A percentile compares a stretch with the other conserved stretches of the same genome.
Evolutionary conservation across 2,329 filamentous ascomycete genomes (phyloP).

Genomic region (Acrodontium crateriforme): DNA sequence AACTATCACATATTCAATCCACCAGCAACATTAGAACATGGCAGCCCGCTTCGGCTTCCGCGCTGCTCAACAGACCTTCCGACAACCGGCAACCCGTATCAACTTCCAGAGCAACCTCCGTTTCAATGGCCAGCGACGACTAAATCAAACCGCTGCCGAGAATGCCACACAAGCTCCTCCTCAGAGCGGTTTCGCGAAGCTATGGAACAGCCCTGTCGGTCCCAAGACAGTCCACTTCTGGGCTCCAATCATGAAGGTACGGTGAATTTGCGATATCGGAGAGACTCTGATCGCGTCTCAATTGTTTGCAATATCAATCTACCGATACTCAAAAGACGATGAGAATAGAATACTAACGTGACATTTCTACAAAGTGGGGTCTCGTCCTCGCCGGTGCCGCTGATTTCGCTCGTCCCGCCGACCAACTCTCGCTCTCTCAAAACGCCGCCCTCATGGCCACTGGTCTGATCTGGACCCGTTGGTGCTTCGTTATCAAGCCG

Average conservation of each 20-base stretch:
- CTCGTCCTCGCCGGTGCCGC: conserved; percentile 84
- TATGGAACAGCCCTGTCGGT: conserved; percentile 41
- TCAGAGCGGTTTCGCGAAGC: conserved; percentile 48
- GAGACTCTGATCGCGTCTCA: background rate
- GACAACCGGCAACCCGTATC: conserved; percentile 38
- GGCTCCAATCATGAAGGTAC: conserved; percentile 85
- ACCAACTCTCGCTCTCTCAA: conserved; percentile 85
- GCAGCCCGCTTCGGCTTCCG: conserved; percentile 45
- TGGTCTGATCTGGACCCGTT: conserved; percentile 93
- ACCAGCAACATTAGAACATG: too few relatives aligned
- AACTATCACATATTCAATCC: conserved; percentile 1
- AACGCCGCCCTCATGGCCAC: conserved; percentile 83
- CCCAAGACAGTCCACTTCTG: conserved; percentile 90
- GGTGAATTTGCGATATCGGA: conserved; percentile 4
- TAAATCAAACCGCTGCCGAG: conserved; percentile 50
- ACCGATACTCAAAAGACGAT: background rate
- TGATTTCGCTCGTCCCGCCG: conserved; percentile 80
- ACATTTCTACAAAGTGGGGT: conserved; percentile 54
- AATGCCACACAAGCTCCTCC: conserved; percentile 13
- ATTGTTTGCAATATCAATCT: background rate
- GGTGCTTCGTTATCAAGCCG: conserved; percentile 95
- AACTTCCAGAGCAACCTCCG: conserved; percentile 12
- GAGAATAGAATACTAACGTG: background rate
- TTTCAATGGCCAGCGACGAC: conserved; percentile 44
- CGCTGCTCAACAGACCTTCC: conserved; percentile 38